Percentiles rank a stretch among this genome's conserved stretches.
These are phyloP conservation scores for Elaeis guineensis DNA, from an alignment of 176 grass and related monocot species.

Conservation along the genomic window DNA sequence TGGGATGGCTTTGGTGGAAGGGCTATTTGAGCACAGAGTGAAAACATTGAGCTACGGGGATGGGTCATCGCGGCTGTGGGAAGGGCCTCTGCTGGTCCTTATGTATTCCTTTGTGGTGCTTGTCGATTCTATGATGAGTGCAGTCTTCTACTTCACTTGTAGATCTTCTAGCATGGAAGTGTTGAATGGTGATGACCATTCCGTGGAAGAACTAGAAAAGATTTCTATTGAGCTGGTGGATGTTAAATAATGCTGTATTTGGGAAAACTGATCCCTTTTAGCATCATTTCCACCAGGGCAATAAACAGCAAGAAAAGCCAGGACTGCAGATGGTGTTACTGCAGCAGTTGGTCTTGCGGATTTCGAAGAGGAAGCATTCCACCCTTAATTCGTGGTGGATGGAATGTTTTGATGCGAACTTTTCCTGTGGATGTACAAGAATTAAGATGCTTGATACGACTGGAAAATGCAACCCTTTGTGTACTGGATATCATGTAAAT, in stretches of 20 bases:
- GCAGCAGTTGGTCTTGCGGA: no score
- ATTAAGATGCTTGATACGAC: no score
- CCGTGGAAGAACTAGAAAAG: constrained; percentile 7
- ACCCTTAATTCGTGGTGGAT: no score
- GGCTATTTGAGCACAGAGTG: constrained; percentile 92
- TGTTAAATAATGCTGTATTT: constrained; percentile 2
- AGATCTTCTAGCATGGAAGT: constrained; percentile 47
- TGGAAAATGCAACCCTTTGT: no score
- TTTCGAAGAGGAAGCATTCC: no score
- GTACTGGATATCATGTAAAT: no score
- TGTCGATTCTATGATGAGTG: constrained; percentile 83
- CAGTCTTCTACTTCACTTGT: constrained; percentile 94
- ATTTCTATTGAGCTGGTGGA: constrained; percentile 14
- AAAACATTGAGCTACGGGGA: constrained; percentile 93
- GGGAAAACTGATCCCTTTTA: constrained; percentile 5
- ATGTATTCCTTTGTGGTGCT: constrained; percentile 90
- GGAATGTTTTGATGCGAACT: no score
- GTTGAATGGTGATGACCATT: constrained; percentile 20
- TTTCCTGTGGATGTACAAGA: no score
- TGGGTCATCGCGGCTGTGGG: constrained; percentile 79
- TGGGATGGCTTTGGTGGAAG: constrained; percentile 70
- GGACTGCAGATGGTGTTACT: no score
- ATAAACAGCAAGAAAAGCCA: no score
- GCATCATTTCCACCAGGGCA: background rate
- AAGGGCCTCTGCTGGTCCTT: constrained; percentile 76